Conservation (phyloP, 2,329 filamentous ascomycete species). For the Apiospora rasikravindrae region DNA sequence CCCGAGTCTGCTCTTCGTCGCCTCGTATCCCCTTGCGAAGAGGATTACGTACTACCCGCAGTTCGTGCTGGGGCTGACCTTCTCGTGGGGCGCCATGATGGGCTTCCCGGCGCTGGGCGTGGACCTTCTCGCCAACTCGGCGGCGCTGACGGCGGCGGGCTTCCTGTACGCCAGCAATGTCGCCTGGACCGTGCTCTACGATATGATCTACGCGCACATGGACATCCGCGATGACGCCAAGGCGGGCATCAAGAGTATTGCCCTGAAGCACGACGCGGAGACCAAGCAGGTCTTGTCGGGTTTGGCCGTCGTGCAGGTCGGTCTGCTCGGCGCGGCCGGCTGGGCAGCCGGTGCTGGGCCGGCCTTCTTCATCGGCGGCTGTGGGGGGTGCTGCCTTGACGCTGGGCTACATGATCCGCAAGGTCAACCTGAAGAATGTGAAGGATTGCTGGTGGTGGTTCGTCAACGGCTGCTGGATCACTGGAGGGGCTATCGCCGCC, state of each 20-base stretch:
- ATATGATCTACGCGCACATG: slow-evolving; percentile 95
- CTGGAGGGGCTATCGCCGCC: slow-evolving; percentile 64
- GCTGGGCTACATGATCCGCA: slow-evolving; percentile 69
- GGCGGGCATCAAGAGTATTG: slow-evolving; percentile 88
- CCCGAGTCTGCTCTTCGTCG: slow-evolving; percentile 75
- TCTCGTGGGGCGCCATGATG: slow-evolving; percentile 89
- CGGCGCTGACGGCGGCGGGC: slow-evolving; percentile 69
- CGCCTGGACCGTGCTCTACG: slow-evolving; percentile 86
- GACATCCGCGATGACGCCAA: slow-evolving; percentile 86
- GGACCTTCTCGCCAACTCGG: slow-evolving; percentile 68
- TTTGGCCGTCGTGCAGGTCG: slow-evolving; percentile 71
- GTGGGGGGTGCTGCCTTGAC: slow-evolving; percentile 68
- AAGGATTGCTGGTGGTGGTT: slow-evolving; percentile 81
- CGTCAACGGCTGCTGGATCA: slow-evolving; percentile 72
- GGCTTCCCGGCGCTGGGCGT: slow-evolving; percentile 84
- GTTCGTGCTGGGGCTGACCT: slow-evolving; percentile 80
- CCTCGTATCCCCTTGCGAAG: slow-evolving; percentile 82
- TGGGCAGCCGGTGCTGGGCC: slow-evolving; percentile 69
- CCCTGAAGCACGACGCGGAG: slow-evolving; percentile 76
- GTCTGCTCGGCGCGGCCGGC: slow-evolving; percentile 73
- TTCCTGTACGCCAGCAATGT: slow-evolving; percentile 79
- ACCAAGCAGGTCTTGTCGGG: slow-evolving; percentile 78
- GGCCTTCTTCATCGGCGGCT: slow-evolving; percentile 71
- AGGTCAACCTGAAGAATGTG: slow-evolving; percentile 68
- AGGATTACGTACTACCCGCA: slow-evolving; percentile 88